Percentiles rank a stretch among this genome's conserved stretches.
Conservation (phyloP, 2,329 filamentous ascomycete species). For the Teratosphaeria pseudoeucalypti region DNA sequence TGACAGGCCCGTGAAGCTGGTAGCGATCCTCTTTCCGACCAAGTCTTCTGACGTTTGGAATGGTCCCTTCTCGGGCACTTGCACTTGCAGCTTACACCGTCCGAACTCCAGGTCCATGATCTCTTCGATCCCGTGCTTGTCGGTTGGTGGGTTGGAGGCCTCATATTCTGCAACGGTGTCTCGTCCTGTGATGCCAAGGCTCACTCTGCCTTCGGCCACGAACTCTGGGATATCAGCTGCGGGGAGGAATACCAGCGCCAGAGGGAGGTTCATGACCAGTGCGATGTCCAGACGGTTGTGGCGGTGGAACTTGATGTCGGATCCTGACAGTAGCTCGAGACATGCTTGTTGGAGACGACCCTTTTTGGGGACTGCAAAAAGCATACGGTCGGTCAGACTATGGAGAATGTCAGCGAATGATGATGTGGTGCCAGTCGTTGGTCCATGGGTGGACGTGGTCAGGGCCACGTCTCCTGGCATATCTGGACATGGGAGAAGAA, state of each 20-base stretch:
- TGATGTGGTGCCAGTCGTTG: background rate
- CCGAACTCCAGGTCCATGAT: conserved; percentile 88
- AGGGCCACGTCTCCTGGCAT: background rate
- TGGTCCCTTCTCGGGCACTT: conserved; percentile 77
- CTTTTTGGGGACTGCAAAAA: conserved; percentile 99
- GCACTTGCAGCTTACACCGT: conserved; percentile 86
- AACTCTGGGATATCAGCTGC: conserved; percentile 96
- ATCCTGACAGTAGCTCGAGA: conserved; percentile 82
- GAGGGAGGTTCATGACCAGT: conserved; percentile 89
- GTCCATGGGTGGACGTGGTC: background rate
- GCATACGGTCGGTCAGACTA: conserved; percentile 78
- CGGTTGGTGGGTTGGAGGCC: conserved; percentile 34
- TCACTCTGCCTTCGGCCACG: conserved; percentile 86
- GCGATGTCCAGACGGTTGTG: conserved; percentile 95
- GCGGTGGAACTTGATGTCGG: conserved; percentile 92
- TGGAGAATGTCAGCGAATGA: background rate
- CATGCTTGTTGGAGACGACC: conserved; percentile 81
- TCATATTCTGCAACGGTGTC: conserved; percentile 86
- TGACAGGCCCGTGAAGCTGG: conserved; percentile 82
- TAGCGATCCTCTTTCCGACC: conserved; percentile 86
- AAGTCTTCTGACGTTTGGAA: conserved; percentile 63
- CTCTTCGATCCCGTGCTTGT: conserved; percentile 60
- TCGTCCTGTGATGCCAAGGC: conserved; percentile 86
- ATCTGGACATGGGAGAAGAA: background rate
- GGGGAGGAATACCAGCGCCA: conserved; percentile 92